Conservation (phyloP, 179 eudicot species). For the Beta corolliflora region DNA sequence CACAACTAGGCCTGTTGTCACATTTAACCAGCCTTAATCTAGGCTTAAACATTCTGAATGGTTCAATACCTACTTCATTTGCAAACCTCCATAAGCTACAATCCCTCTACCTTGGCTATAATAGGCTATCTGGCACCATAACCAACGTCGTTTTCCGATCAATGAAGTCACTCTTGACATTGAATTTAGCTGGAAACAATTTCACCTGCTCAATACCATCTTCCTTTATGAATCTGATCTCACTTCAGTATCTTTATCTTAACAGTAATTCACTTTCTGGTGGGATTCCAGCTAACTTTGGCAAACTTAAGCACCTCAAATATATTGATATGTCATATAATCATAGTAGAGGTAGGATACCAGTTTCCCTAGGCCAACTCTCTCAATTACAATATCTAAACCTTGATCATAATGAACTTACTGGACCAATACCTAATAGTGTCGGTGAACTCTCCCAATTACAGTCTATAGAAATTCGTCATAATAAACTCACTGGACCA, state of each 20-base stretch:
- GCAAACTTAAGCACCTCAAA: conserved; percentile 44
- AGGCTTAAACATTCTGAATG: conserved; percentile 49
- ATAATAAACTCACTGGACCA: not conserved
- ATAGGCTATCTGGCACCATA: conserved; percentile 47
- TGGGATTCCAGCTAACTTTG: conserved; percentile 47
- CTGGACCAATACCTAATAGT: not conserved
- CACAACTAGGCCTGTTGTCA: conserved; percentile 51
- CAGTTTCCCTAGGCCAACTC: conserved; percentile 4
- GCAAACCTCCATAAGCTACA: conserved; percentile 35
- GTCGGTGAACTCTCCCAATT: not conserved
- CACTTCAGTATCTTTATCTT: conserved; percentile 50
- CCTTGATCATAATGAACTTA: not conserved
- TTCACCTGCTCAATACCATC: conserved; percentile 51
- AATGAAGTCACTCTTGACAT: conserved; percentile 14
- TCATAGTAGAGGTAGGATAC: conserved; percentile 48
- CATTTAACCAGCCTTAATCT: conserved; percentile 44
- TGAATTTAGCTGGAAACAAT: conserved; percentile 32
- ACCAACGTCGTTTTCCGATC: conserved; percentile 39
- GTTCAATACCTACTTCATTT: conserved; percentile 55
- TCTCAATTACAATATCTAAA: not conserved
- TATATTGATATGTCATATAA: conserved; percentile 58
- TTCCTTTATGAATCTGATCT: conserved; percentile 40
- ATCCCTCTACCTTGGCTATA: conserved; percentile 44
- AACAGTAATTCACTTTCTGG: conserved; percentile 50
- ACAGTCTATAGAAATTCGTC: not conserved